Percentiles rank a stretch among this genome's conserved stretches.
Conservation (phyloP, 2,329 filamentous ascomycete genomes). For the Penicillium sp. region DNA sequence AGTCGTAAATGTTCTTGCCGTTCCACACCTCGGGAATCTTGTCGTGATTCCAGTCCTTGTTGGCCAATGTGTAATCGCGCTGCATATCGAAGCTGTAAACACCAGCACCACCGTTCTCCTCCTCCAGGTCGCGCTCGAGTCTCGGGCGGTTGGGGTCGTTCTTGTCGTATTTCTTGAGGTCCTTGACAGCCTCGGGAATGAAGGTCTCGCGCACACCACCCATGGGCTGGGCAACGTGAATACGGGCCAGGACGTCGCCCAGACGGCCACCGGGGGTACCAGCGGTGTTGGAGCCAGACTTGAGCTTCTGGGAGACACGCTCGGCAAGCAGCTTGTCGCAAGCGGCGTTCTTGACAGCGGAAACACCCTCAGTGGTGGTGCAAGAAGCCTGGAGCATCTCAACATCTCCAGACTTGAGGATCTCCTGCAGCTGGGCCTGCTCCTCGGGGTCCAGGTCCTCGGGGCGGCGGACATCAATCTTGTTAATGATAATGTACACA, state of each 20-base stretch:
- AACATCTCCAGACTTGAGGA: constrained; percentile 84
- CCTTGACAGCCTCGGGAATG: constrained; percentile 82
- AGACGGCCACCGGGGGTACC: constrained; percentile 78
- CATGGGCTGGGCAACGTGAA: constrained; percentile 94
- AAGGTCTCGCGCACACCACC: constrained; percentile 79
- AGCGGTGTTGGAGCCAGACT: constrained; percentile 76
- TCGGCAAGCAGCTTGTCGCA: constrained; percentile 92
- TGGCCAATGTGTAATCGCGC: constrained; percentile 81
- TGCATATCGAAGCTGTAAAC: constrained; percentile 94
- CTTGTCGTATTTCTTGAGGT: constrained; percentile 85
- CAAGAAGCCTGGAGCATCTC: constrained; percentile 93
- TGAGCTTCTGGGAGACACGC: constrained; percentile 92
- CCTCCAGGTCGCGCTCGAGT: constrained; percentile 84
- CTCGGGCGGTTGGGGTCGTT: constrained; percentile 77
- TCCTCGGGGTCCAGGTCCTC: constrained; percentile 81
- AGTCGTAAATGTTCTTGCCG: constrained; percentile 97
- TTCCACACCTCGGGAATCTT: constrained; percentile 91
- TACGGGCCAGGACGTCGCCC: constrained; percentile 86
- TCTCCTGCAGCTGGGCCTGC: constrained; percentile 72
- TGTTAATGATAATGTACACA: constrained; percentile 96
- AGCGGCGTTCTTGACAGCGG: constrained; percentile 90
- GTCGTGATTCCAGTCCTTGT: constrained; percentile 94
- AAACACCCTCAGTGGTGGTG: constrained; percentile 91
- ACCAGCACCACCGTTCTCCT: constrained; percentile 89
- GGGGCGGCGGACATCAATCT: constrained; percentile 87